Conservation (phyloP, 164 flowering plant genomes). For the Warburgia ugandensis region DNA sequence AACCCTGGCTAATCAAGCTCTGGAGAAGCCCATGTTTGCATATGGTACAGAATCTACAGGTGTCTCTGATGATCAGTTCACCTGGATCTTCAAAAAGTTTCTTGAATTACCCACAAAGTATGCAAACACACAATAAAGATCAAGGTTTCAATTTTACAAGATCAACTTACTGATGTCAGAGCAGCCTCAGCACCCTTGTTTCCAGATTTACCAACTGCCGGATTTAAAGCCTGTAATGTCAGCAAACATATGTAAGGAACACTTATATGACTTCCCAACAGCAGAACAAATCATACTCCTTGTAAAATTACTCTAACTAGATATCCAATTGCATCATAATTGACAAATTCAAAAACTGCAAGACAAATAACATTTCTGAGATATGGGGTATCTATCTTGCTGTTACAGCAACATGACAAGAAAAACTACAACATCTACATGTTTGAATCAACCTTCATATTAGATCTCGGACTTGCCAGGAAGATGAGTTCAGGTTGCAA, state of each 20-base stretch:
- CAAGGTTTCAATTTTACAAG: neutral
- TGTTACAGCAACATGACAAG: neutral
- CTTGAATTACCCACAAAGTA: neutral
- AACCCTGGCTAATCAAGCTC: neutral
- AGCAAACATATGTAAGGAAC: too few relatives aligned
- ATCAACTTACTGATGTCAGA: slow-evolving; percentile 83
- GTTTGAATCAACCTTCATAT: neutral
- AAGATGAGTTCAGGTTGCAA: neutral
- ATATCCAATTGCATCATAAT: neutral
- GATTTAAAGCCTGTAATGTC: slow-evolving; percentile 67
- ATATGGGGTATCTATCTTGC: neutral
- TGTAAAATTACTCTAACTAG: neutral
- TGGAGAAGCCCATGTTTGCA: too few relatives aligned
- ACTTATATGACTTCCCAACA: neutral
- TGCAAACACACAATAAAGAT: neutral
- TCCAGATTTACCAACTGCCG: slow-evolving; percentile 95
- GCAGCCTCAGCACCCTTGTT: slow-evolving; percentile 98
- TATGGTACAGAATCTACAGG: too few relatives aligned
- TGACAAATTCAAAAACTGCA: neutral
- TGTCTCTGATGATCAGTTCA: too few relatives aligned
- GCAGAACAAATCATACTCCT: neutral
- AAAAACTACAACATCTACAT: neutral
- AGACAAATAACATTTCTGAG: neutral
- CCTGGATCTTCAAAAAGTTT: too few relatives aligned
- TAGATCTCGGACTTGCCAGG: neutral